Evolutionary conservation across 1,284 basidiomycete genomes (phyloP), one percentile per base, ranked within the genome.

Genomic region (Volvariella surrecta): DNA sequence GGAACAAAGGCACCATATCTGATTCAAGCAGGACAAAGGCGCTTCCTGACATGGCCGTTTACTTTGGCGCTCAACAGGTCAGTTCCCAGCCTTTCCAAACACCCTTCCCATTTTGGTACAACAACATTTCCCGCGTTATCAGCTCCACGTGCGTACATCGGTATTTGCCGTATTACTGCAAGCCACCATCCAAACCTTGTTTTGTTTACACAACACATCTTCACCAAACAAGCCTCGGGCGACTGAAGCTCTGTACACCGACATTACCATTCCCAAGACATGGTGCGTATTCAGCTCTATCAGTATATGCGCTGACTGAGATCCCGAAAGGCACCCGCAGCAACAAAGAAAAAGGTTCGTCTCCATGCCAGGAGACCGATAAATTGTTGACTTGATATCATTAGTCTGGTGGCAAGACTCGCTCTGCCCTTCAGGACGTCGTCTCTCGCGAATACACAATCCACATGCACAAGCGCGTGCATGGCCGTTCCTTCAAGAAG

Each of bases 371-470:
- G 40, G 24, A 39, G 19, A 50, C 37, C 9, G 37, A 52, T 50
- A 46, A 49, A 18, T 28, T 54, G 46, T 51, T 53, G 51, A 21
- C 50, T 52, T 37, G 42, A 45, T 34, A 21, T 51, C 32, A 11
- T 16, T 47, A 89, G 85, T 80, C 82, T 52, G 70, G 81, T 56
- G 73, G 82, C 68, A 92, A 92, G 76, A 79, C 79, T 59, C 89
- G 90, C 67, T 92, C 89, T 50, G 92, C 92, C 50, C 88, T 96
- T 63, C 79, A 89, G 68, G 93, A 96, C 67, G 91, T 96, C 68
- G 92, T 96, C 54, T 89, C 93, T 57, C 83, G 93, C 61, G 93
- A 96, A 66, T 93, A 94, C 81, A 94, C 91, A 57, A 86, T 96
- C 71, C 89, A 95, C 70, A 71, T 96, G 43, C 91, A 95, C 82